phyloP scores from a whole-genome alignment of 2,329 filamentous ascomycete species.

The Hypoxylon sp. region DNA sequence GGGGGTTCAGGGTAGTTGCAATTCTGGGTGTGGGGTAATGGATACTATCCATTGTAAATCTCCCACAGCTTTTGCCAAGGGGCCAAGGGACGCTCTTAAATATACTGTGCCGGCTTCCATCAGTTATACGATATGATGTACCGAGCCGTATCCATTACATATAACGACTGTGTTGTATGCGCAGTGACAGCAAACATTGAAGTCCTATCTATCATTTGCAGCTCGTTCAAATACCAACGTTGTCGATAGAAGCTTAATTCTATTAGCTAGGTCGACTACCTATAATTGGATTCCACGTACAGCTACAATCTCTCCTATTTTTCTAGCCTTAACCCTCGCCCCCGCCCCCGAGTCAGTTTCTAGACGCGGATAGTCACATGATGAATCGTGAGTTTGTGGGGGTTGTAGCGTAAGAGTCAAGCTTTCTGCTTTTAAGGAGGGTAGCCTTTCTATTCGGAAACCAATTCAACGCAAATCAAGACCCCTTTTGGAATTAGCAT shows the following conservation, averaged over 20 bases:
- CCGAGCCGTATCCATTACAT: constrained; percentile 31
- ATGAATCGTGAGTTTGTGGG: constrained; percentile 25
- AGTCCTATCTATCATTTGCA: constrained; percentile 21
- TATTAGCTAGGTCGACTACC: constrained; percentile 27
- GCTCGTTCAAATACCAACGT: constrained; percentile 3
- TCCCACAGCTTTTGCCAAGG: constrained; percentile 33
- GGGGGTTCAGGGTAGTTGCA: constrained; percentile 34
- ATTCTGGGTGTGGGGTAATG: constrained; percentile 39
- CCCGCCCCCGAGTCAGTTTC: constrained; percentile 23
- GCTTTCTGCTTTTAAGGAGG: constrained; percentile 16
- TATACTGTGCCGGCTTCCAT: constrained; percentile 23
- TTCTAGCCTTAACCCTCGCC: constrained; percentile 14
- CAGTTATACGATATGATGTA: constrained; percentile 22
- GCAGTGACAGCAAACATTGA: background rate
- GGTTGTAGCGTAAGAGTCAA: constrained; percentile 9
- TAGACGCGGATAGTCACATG: constrained; percentile 34
- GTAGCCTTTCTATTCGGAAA: constrained; percentile 30
- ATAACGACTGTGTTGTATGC: constrained; percentile 28
- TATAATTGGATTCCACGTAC: constrained; percentile 42
- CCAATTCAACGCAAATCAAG: constrained; percentile 31
- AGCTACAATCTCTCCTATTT: constrained; percentile 19
- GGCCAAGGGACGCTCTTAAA: constrained; percentile 9
- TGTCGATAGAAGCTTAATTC: constrained; percentile 12
- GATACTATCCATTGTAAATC: background rate
- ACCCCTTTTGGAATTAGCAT: constrained; percentile 33